These are phyloP conservation scores for Hypoxylon sp. DNA, from an alignment of 2,329 filamentous ascomycete genomes.

Conservation along the genomic window DNA sequence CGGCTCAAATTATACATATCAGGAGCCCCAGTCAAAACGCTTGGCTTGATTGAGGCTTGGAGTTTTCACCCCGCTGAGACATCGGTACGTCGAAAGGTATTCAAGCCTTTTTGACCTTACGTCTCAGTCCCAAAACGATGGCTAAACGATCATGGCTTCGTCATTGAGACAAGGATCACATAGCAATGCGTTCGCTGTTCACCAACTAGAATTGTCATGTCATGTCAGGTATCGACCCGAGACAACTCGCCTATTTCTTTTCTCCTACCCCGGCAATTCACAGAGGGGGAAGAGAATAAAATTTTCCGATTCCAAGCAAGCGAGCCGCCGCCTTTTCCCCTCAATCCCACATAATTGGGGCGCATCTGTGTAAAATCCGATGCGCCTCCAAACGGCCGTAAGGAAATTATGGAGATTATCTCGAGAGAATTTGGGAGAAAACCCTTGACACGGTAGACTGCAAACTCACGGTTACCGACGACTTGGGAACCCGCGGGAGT, in stretches of 20 bases:
- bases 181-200: constrained; percentile 9
- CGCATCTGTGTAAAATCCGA: constrained; percentile 10
- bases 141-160: constrained; percentile 16
- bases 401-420: constrained; percentile 25
- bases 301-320: constrained; percentile 41
- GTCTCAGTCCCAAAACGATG: constrained; percentile 11
- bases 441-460: constrained; percentile 2
- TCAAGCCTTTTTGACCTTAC: constrained; percentile 4
- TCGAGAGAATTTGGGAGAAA: background rate
- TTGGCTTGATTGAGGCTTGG: constrained; percentile 20
- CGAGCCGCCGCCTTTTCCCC: constrained; percentile 30
- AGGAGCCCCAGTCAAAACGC: constrained; percentile 29
- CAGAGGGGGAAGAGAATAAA: constrained; percentile 22
- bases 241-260: constrained; percentile 52
- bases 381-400: constrained; percentile 43
- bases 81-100: constrained; percentile 10
- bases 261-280: constrained; percentile 40
- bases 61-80: constrained; percentile 7
- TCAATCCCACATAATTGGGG: constrained; percentile 19
- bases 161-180: constrained; percentile 32
- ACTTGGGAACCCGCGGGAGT: constrained; percentile 32
- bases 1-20: constrained; percentile 30
- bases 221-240: constrained; percentile 48
- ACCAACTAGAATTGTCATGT: constrained; percentile 38
- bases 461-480: constrained; percentile 37